These are phyloP conservation scores for Sarcodon aspratus DNA, from an alignment of 768 basidiomycete species.

Conservation along the genomic window DNA sequence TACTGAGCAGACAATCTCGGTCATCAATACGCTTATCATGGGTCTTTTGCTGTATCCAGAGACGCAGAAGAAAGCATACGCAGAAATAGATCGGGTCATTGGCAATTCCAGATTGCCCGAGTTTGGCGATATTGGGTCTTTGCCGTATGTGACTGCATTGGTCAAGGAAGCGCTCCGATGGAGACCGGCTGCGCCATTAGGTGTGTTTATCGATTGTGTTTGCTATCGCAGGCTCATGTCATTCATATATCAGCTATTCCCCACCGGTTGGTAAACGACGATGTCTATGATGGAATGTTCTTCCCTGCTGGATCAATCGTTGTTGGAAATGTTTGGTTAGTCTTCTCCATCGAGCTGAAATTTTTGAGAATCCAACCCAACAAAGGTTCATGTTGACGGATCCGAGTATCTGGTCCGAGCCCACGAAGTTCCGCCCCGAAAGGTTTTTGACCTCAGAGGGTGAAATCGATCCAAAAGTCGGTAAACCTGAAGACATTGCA, in stretches of 20 bases:
- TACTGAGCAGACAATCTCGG: no score
- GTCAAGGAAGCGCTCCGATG: constrained; percentile 16
- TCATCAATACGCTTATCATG: no score
- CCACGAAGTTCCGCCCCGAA: constrained; percentile 10
- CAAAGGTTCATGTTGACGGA: constrained; percentile 9
- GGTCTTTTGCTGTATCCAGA: constrained; percentile 11
- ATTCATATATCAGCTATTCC: constrained; percentile 10
- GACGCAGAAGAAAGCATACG: constrained; percentile 18
- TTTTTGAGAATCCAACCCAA: not conserved
- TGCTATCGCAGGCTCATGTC: constrained; percentile 16
- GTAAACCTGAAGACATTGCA: constrained; percentile 4
- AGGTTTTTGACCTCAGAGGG: constrained; percentile 9
- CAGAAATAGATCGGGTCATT: constrained; percentile 26
- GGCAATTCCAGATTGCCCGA: constrained; percentile 18
- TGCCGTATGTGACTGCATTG: constrained; percentile 20
- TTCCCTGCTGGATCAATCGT: constrained; percentile 2
- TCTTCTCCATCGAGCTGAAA: not conserved
- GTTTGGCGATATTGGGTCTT: constrained; percentile 10
- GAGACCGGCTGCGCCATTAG: constrained; percentile 5
- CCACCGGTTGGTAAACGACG: constrained; percentile 8
- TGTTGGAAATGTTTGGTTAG: constrained; percentile 12
- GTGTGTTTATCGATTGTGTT: not conserved
- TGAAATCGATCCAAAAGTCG: not conserved
- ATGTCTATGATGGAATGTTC: constrained; percentile 9
- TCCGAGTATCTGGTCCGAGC: constrained; percentile 7